Evolutionary conservation across 2,329 filamentous ascomycete species (phyloP), one percentile per base, ranked within the genome.

Genomic region (Corinectria fuckeliana): DNA sequence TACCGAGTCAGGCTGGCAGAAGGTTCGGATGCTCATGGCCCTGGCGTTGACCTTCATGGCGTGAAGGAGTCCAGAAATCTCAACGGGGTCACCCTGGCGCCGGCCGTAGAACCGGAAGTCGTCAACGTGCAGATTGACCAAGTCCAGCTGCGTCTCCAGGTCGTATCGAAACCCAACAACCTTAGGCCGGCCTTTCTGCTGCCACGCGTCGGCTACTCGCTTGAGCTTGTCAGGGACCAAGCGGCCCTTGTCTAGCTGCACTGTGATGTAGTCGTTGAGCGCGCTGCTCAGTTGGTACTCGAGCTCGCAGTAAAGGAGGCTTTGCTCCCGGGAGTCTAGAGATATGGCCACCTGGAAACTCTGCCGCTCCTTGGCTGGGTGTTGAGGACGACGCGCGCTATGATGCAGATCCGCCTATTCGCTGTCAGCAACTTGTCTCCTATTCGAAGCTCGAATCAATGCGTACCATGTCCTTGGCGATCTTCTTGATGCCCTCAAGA

Each of bases 131-230:
- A 82, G 69, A 14, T 71, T 68, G 20, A 87, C 71, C 10, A 88
- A 78, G 10, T 85, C 82, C n/a, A 87, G 68, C 72, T 87, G 85
- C 1, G 84, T 86, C 73, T 87, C 84, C 2, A 87, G 71, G 60
- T 88, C 84, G 69, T 85, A 87, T 16, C 83, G 82, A 70, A 86
- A 87, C 11, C 82, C 81, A 20, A 84, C 72, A 8, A 87, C 84
- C 55, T 77, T 80, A 5, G 84, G 83, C 0, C 82, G 82, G 36
- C 84, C 84, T 62, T 81, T 79, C 41, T 78, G 75, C 21, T 76
- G 72, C 85, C 84, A 88, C 5, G 67, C 71, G 50, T 86, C 82
- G 2, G 79, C 77, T 7, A 85, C 72, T 59, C 78, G 80, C 64
- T 82, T 82, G 59, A 84, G 78, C 66, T 83, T 82, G 63, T 80